Evolutionary conservation across 2,329 filamentous ascomycete genomes (phyloP).

Genomic region (Aspergillus fischeri): DNA sequence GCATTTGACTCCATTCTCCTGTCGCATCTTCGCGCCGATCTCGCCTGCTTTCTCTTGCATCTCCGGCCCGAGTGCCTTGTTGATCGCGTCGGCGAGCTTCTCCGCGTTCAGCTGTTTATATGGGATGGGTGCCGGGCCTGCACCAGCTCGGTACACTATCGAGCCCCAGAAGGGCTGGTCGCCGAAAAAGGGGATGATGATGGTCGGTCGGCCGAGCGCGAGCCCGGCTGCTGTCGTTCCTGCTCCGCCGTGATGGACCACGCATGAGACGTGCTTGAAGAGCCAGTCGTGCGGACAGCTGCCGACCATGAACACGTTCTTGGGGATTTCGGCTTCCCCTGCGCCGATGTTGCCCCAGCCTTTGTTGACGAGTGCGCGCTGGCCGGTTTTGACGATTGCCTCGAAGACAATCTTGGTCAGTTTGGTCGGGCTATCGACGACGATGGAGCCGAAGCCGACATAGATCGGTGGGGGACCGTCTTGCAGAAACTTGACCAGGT

Average conservation of each 20-base stretch:
- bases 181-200: slow-evolving; percentile 82
- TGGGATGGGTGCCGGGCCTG: slow-evolving; percentile 66
- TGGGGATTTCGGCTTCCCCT: slow-evolving; percentile 64
- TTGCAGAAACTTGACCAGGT: slow-evolving; percentile 63
- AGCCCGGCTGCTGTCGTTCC: slow-evolving; percentile 88
- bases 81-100: slow-evolving; percentile 62
- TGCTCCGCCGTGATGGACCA: slow-evolving; percentile 84
- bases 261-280: slow-evolving; percentile 73
- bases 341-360: slow-evolving; percentile 83
- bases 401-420: slow-evolving; percentile 71
- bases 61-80: slow-evolving; percentile 55
- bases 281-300: slow-evolving; percentile 89
- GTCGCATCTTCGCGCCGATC: slow-evolving; percentile 61
- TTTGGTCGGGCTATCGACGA: slow-evolving; percentile 69
- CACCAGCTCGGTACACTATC: slow-evolving; percentile 69
- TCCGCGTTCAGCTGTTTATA: slow-evolving; percentile 64
- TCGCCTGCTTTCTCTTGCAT: slow-evolving; percentile 54
- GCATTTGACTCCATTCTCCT: slow-evolving; percentile 60
- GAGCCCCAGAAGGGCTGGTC: slow-evolving; percentile 81
- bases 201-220: slow-evolving; percentile 70
- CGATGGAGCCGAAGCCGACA: slow-evolving; percentile 79
- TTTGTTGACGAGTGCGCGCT: slow-evolving; percentile 78
- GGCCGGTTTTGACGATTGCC: slow-evolving; percentile 61
- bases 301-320: slow-evolving; percentile 76
- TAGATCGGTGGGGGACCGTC: slow-evolving; percentile 71